Base-by-base conservation (phyloP, 1,139 yeast species). In the Protomyces lactucae-debilis region DNA sequence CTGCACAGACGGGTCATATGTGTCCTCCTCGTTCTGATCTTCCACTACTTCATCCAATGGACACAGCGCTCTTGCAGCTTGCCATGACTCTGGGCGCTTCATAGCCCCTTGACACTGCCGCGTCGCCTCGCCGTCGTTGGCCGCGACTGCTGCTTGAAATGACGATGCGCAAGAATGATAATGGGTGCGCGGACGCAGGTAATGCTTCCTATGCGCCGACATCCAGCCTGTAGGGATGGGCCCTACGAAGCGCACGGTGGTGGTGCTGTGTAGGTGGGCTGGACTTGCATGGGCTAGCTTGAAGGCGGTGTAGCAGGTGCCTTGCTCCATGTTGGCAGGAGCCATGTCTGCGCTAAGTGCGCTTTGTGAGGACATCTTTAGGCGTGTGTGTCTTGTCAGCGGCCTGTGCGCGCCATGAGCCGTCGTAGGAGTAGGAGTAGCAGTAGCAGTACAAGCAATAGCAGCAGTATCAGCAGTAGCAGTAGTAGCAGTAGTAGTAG, bases 141-240 rank as follows among this genome's bases (percentile, higher is more conserved):
- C 32, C 32, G 32, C 32, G 2, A 21, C 23, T 4, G 43, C 43
- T 12, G 36, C 52, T 14, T 16, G 16, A 23, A 43, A 45, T 1
- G 56, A 39, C 45, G 18, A 40, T 9, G n/a, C 37, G 9, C 37
- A 23, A 14, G 52, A 16, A 35, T 59, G 63, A 23, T 59, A 59
- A 18, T 59, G 52, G 18, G 63, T 52, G 16, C 63, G 56, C 21
- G 54, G 57, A 8, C 57, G 25, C 14, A 52, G 37, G 71, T 72
- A 72, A 5, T 68, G 57, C 52, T 66, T 68, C 53, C 66, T 69
- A 53, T 70, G 69, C 8, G 76, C 78, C 32, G 77, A 72, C 53
- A 80, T 73, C 95, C 95, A 88, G 21, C 82, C 76, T 23, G 76
- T 75, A 0, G 96, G 95, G 1, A 86, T 74, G 0, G 82, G 80